Base-by-base conservation (phyloP, 257 asterid species). In the Asclepias syriaca region DNA sequence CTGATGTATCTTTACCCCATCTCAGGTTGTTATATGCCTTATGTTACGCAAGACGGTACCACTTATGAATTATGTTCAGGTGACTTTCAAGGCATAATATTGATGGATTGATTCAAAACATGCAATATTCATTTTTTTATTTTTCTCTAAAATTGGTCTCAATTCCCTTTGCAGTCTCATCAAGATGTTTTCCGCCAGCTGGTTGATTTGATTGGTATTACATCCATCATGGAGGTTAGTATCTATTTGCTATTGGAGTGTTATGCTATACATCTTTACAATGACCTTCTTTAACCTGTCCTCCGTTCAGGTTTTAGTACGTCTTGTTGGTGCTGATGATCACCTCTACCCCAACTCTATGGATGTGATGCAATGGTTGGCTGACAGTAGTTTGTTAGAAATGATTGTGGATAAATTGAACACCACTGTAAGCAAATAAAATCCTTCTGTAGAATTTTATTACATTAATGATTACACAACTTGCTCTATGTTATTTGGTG, bases 211-310 rank as follows among this genome's bases (percentile, higher is more conserved):
- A 92, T 95, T 78, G 99, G 98, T 66, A 87, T 95, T 79, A 92
- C 98, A 57, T 95, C 99, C 72, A 92, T 95, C 77, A 95, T 92
- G 99, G 99, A 95, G 98, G 99, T 95, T 78, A 72, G 81, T 71
- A 22, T 12, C 21, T 10, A 7, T 12, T 27, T 13, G 7, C 21
- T 0, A 6, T 13, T 13, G 13, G 29, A 7, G 11, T 39, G 39
- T 27, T 24, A 12, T 74, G 39, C 34, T 60, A 24, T 24, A 60
- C 16, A n/a, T 21, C 48, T 14, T 29, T 11, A 32, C 32, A 10
- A 18, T 24, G 13, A 3, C 37, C 77, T 75, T 69, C 66, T 67
- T 82, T 78, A 72, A 78, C 73, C 54, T 54, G 74, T 43, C 70
- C 56, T 75, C 58, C 67, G 61, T 73, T 39, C 89, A 95, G 99